These are phyloP conservation scores for Cercophora samala DNA, from an alignment of 495 filamentous ascomycete genomes.

Conservation along the genomic window DNA sequence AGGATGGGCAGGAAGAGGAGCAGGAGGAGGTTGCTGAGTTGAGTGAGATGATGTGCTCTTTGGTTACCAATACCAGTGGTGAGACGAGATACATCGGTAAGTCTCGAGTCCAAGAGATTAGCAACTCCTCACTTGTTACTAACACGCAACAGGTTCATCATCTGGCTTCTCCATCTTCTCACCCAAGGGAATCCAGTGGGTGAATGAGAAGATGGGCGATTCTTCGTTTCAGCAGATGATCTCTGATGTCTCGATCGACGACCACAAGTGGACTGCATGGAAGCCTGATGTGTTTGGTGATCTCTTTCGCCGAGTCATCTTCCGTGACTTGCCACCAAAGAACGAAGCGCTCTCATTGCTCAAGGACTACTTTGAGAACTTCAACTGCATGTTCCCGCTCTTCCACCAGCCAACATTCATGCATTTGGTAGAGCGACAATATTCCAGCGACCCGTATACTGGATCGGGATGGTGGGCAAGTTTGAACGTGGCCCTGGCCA, in stretches of 20 bases:
- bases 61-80: conserved; percentile 95
- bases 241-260: conserved; percentile 70
- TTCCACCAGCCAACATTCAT: conserved; percentile 98
- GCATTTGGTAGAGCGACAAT: conserved; percentile 90
- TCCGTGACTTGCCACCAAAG: conserved; percentile 75
- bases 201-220: conserved; percentile 96
- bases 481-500: conserved; percentile 89
- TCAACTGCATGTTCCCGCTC: conserved; percentile 97
- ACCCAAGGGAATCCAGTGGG: conserved; percentile 97
- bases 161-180: conserved; percentile 95
- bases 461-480: conserved; percentile 98
- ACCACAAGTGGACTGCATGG: conserved; percentile 94
- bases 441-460: conserved; percentile 88
- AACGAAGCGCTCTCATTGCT: conserved; percentile 76
- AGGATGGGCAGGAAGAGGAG: conserved; percentile 53
- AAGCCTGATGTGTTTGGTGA: conserved; percentile 93
- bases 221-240: conserved; percentile 96
- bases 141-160: conserved; percentile 67
- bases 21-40: conserved; percentile 88
- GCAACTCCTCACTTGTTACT: conserved; percentile 23
- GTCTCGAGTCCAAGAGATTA: conserved; percentile 15
- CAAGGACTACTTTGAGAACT: conserved; percentile 94
- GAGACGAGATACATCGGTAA: conserved; percentile 96
- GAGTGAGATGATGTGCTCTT: conserved; percentile 98
- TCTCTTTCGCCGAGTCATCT: conserved; percentile 84